Base-by-base conservation (phyloP, 208 protist genomes). In the Entamoeba moshkovskii region DNA sequence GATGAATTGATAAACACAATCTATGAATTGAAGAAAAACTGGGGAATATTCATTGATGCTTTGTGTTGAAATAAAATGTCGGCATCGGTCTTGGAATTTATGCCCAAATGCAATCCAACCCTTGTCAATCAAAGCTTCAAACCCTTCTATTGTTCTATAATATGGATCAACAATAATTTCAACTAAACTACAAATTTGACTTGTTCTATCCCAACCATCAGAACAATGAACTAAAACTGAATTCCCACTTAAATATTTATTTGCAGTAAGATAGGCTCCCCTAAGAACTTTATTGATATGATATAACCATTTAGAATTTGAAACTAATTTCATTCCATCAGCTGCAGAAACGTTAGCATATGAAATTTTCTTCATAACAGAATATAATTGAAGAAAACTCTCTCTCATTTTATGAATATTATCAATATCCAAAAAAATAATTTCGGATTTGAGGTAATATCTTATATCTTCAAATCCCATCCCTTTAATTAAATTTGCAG, bases 151-250 rank as follows among this genome's bases (percentile, higher is more conserved):
- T 16, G 97, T 98, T 42, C 98, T 94, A 95, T 98, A 99, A 95
- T 97, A 98, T 1, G 97, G 97, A 94, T 99, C 98, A 2, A 99
- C 93, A n/a, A 98, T 93, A 45, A 99, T n/a, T 95, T 98, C 94
- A 13, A 97, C 92, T 0, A 99, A 95, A 1, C 97, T 94, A 45
- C 93, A 95, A 5, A 98, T 92, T 94, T 98, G 97, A n/a, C 97
- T 73, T 8, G 98, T 99, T 48, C 98, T 94, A 95, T 99, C 98
- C 98, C 98, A 99, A 0, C 98, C 98, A 94, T 99, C 98, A 59
- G 95, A 95, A 94, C 96, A 97, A 66, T 97, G 96, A 8, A 97
- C 92, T 29, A 97, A 33, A 16, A 96, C 94, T 33, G 93, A 94
- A 38, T 44, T 92, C 29, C 91, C 91, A 33, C 93, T 25, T 18